Evolutionary conservation across 768 basidiomycete genomes (phyloP), one percentile per base, ranked within the genome.

Genomic region (Auricularia heimuer): DNA sequence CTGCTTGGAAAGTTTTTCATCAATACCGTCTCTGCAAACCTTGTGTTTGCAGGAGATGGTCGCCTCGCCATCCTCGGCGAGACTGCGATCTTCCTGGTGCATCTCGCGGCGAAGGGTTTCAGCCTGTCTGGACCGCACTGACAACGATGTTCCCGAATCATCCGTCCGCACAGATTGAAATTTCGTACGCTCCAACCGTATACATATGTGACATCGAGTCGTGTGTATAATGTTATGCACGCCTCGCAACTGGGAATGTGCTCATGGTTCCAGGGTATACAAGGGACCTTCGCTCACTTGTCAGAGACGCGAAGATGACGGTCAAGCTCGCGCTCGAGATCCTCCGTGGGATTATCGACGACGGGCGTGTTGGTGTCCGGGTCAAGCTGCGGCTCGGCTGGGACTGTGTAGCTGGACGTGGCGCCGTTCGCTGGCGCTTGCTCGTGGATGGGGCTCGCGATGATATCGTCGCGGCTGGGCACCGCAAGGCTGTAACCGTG

Each of bases 301-400:
- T 60, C 14, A 14, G 56, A 60, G 56, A 60, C 56, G 56, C 24
- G 56, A 7, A 60, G 56, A 29, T 34, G 56, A 7, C 29, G 56
- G 29, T 60, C 56, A 29, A 94, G 81, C 73, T 95, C 92, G 54
- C 86, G 84, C 73, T 95, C 93, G 18, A 95, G 83, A 70, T 89
- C 89, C 65, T 86, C 87, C 65, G 88, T 90, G 11, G 92, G 92
- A 70, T 94, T 86, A 68, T 94, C 92, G 79, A 91, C 83, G 67
- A 90, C 78, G 0, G 89, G 90, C 69, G 81, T 87, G 21, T 82
- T 76, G 3, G 84, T 79, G 62, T 83, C 81, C 56, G 56, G 56
- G 56, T 60, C 56, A 29, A 60, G 11, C 24, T 34, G 35, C 33
- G 24, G 58, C 63, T 21, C 65, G 67, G 34, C 62, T 64, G 29